These are phyloP conservation scores for Penicillium sp. DNA, from an alignment of 2,329 filamentous ascomycete genomes.

Conservation along the genomic window DNA sequence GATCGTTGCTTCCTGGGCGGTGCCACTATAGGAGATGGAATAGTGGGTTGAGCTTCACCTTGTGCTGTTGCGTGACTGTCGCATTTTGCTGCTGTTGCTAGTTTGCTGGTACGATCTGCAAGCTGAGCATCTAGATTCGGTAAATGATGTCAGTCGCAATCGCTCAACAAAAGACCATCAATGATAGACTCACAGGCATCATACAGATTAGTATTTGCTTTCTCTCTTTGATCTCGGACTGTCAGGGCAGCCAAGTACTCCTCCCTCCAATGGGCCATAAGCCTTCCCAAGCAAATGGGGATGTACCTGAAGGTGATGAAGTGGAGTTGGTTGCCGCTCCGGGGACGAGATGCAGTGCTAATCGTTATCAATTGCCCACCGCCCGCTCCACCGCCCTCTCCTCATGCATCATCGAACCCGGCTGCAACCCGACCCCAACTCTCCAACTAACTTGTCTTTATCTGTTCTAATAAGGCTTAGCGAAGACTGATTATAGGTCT, in stretches of 20 bases:
- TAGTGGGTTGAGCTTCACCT: constrained; percentile 23
- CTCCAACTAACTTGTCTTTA: constrained; percentile 7
- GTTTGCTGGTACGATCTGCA: constrained; percentile 62
- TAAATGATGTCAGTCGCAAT: constrained; percentile 23
- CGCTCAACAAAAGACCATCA: constrained; percentile 4
- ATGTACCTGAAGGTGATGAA: constrained; percentile 14
- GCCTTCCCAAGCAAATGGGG: constrained; percentile 16
- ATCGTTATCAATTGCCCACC: constrained; percentile 21
- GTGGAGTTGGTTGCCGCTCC: constrained; percentile 17
- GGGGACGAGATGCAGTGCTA: constrained; percentile 18
- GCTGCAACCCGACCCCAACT: constrained; percentile 29
- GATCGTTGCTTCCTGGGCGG: constrained; percentile 27
- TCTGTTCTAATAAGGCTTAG: background rate
- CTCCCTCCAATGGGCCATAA: constrained; percentile 70
- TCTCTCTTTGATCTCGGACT: constrained; percentile 67
- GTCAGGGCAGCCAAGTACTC: constrained; percentile 75
- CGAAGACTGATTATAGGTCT: background rate
- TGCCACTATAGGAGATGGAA: constrained; percentile 30
- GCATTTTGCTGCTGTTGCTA: constrained; percentile 37
- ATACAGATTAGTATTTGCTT: constrained; percentile 65
- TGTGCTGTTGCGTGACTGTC: constrained; percentile 19
- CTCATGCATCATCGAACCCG: constrained; percentile 34
- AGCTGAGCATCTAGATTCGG: constrained; percentile 57
- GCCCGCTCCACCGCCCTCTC: constrained; percentile 32
- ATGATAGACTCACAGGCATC: constrained; percentile 62